Evolutionary conservation across 2,329 filamentous ascomycete genomes (phyloP).

Genomic region (Fusarium humuli): DNA sequence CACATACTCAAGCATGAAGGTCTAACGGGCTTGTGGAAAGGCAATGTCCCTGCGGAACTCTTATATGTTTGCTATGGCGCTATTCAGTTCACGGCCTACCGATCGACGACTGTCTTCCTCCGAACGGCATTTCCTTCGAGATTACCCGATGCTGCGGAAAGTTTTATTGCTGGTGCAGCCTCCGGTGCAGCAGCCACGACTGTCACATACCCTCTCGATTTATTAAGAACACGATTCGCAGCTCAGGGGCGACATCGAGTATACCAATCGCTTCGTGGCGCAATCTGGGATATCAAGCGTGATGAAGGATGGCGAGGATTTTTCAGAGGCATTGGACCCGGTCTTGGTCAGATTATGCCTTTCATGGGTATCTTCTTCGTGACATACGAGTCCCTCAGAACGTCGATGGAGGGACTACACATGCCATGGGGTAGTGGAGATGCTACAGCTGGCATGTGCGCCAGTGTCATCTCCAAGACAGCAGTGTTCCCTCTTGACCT

Average conservation of each 20-base stretch:
- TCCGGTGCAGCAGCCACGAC: constrained; percentile 87
- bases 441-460: constrained; percentile 82
- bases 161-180: constrained; percentile 84
- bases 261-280: constrained; percentile 77
- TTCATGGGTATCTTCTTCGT: constrained; percentile 98
- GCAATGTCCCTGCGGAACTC: constrained; percentile 93
- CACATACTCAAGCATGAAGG: constrained; percentile 86
- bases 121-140: constrained; percentile 58
- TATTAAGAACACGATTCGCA: constrained; percentile 95
- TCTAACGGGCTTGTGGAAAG: constrained; percentile 91
- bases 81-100: constrained; percentile 90
- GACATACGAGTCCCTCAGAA: constrained; percentile 81
- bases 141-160: constrained; percentile 76
- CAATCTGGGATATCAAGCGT: constrained; percentile 76
- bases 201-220: constrained; percentile 90
- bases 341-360: constrained; percentile 87
- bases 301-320: constrained; percentile 84
- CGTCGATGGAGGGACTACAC: constrained; percentile 65
- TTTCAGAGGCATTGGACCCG: constrained; percentile 87
- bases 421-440: constrained; percentile 82
- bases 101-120: constrained; percentile 76
- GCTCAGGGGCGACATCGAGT: constrained; percentile 85
- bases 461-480: constrained; percentile 86
- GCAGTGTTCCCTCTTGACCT: constrained; percentile 93
- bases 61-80: constrained; percentile 94